Evolutionary conservation across 495 filamentous ascomycete species (phyloP), one percentile per base, ranked within the genome.

Genomic region (Penicillium roqueforti): DNA sequence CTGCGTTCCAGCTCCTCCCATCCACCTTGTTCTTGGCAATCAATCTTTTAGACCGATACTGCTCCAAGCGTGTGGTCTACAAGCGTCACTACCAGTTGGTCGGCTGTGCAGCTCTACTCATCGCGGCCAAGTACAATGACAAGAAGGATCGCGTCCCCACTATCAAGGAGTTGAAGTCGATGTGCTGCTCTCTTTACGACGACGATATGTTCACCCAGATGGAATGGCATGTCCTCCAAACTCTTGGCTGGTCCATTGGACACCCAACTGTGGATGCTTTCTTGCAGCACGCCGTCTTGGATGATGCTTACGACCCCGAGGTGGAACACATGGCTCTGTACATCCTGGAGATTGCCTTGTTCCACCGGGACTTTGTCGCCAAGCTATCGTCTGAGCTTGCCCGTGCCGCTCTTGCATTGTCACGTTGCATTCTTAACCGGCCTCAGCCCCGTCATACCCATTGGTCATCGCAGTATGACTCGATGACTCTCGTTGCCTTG

Each of bases 171-270:
- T 76, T 99, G 53, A 96, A 95, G 79, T 91, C 91, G 46, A 97
- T 99, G 95, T 99, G 93, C 77, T 97, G 95, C 77, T 89, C 87
- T 16, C 82, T 97, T 22, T 99, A 99, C 69, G 93, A 99, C 68
- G 92, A 96, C 13, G 93, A 96, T 67, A 97, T 99, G 93, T 99
- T 99, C 74, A 92, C 89, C 14, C 93, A 99, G 72, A 97, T 99
- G 95, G 93, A 99, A 70, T 97, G 95, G 92, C 93, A 99, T 70
- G 93, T 99, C 9, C 79, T 99, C 60, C 91, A 95, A 72, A 97
- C 93, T n/a, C 80, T 99, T 54, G 87, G 89, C 55, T 99, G 95
- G 95, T 83, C 86, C 59, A 86, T 99, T 59, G 93, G 93, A 37
- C 92, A 96, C 76, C 91, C 93, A 1, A 97, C 93, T 28, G 88